Evolutionary conservation across 129 eudicot species (phyloP).

Genomic region (Lactuca saligna): DNA sequence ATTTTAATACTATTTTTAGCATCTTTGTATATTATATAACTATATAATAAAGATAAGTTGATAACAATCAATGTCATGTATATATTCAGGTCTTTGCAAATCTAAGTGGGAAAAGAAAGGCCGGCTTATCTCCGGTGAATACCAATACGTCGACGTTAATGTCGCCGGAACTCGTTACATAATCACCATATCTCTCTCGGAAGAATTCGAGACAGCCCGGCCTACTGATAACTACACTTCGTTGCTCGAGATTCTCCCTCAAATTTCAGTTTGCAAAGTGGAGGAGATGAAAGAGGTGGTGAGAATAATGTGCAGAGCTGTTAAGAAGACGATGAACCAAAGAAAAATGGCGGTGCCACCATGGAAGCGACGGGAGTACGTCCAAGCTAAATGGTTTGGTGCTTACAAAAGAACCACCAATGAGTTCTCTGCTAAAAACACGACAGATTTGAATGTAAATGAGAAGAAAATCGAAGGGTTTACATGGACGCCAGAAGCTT

Average conservation of each 20-base stretch:
- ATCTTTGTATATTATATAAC: not conserved
- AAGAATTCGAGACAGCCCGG: slow-evolving; percentile 68
- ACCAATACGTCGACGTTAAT: slow-evolving; percentile 72
- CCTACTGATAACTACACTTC: slow-evolving; percentile 30
- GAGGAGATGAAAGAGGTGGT: slow-evolving; percentile 35
- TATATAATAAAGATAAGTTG: too few relatives aligned
- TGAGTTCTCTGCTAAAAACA: slow-evolving; percentile 8
- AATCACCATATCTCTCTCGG: slow-evolving; percentile 42
- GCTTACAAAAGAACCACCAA: slow-evolving; percentile 40
- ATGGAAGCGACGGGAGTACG: slow-evolving; percentile 41
- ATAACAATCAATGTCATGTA: not conserved
- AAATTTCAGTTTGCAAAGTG: slow-evolving; percentile 17
- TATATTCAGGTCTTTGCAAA: slow-evolving; percentile 78
- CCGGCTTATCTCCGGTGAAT: slow-evolving; percentile 48
- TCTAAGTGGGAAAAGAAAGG: slow-evolving; percentile 83
- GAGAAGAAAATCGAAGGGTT: slow-evolving; percentile 50
- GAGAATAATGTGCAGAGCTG: slow-evolving; percentile 33
- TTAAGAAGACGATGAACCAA: slow-evolving; percentile 41
- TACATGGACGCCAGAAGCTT: not conserved
- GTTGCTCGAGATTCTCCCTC: slow-evolving; percentile 35
- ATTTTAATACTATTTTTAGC: not conserved
- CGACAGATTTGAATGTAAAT: not conserved
- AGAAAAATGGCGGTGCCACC: slow-evolving; percentile 38
- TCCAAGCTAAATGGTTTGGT: slow-evolving; percentile 49
- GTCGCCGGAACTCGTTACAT: slow-evolving; percentile 49